A percentile compares a stretch with the other conserved stretches of the same genome.
Conservation (phyloP, 2,329 filamentous ascomycete species). For the Fusarium sp. region DNA sequence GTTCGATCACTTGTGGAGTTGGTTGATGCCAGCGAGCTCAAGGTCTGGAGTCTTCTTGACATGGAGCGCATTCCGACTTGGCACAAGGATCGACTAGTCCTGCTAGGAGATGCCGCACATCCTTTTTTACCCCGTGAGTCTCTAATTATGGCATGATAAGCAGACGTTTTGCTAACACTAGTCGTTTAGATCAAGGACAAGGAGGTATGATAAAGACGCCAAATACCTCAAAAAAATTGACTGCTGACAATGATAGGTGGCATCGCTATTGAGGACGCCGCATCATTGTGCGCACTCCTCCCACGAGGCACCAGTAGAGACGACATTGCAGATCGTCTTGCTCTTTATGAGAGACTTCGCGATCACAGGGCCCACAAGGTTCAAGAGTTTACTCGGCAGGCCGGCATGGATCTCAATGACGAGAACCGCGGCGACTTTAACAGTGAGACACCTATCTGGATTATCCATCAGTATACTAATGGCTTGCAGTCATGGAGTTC, state of each 20-base stretch:
- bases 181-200: constrained; percentile 33
- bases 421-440: constrained; percentile 48
- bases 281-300: constrained; percentile 67
- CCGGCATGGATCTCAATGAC: constrained; percentile 60
- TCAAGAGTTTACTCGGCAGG: constrained; percentile 67
- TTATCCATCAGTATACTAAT: not conserved
- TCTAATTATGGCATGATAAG: too few species aligned
- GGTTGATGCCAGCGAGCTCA: constrained; percentile 59
- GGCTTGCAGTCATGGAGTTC: constrained; percentile 13
- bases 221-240: not conserved
- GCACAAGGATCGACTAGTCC: constrained; percentile 63
- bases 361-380: constrained; percentile 67
- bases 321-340: constrained; percentile 66
- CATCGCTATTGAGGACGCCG: constrained; percentile 76
- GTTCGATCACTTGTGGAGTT: constrained; percentile 55
- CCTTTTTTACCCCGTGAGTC: constrained; percentile 67
- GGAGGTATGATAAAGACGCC: constrained; percentile 42
- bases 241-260: constrained; percentile 51
- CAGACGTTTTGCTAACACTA: not conserved
- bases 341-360: constrained; percentile 69
- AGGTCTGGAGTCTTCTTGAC: constrained; percentile 71
- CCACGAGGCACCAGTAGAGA: constrained; percentile 54
- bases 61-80: constrained; percentile 70
- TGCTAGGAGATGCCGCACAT: constrained; percentile 76
- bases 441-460: constrained; percentile 50